Conservation (phyloP, 331 rosid species). For the Acacia concinna region DNA sequence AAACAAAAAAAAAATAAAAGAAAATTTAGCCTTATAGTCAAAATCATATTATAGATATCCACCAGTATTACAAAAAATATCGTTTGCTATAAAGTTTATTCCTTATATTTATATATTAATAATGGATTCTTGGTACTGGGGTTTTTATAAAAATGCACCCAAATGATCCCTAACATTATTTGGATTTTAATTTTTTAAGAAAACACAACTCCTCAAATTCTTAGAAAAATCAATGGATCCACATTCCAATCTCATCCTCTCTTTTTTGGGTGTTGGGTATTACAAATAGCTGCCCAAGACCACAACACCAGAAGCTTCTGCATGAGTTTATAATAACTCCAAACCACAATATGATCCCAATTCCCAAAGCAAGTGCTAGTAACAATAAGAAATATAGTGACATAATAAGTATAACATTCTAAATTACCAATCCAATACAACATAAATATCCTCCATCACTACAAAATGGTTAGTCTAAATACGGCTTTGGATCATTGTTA, state of each 20-base stretch:
- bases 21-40: not conserved
- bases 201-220: not conserved
- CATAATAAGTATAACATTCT: not conserved
- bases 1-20: too few species aligned
- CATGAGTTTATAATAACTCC: not conserved
- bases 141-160: not conserved
- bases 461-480: not conserved
- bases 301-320: not conserved
- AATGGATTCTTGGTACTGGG: not conserved
- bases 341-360: not conserved
- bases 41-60: not conserved
- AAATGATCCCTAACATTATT: not conserved
- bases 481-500: constrained; percentile 28
- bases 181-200: not conserved
- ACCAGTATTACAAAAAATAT: too few species aligned
- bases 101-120: too few species aligned
- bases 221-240: not conserved
- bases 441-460: not conserved
- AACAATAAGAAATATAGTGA: not conserved
- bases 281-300: not conserved
- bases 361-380: not conserved
- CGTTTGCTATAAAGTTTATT: too few species aligned
- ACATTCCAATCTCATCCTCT: not conserved
- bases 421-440: not conserved
- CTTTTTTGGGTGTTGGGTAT: not conserved